Percentiles rank a stretch among this genome's conserved stretches.
Conservation (phyloP, 257 asterid genomes). For the Ocimum tenuiflorum region DNA sequence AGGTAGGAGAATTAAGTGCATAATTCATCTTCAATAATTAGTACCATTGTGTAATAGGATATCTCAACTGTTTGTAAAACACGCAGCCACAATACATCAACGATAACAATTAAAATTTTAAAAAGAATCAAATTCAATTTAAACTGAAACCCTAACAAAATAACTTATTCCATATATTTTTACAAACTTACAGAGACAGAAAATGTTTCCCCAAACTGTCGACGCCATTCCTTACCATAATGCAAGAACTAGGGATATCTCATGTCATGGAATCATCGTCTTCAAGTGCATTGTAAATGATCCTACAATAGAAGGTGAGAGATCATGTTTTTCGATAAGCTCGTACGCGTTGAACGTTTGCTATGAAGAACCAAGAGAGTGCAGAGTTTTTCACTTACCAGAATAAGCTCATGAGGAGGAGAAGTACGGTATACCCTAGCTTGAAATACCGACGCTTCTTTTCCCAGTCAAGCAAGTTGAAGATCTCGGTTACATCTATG, state of each 20-base stretch:
- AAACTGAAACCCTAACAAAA: too few species aligned
- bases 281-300: constrained; percentile 61
- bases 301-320: constrained; percentile 30
- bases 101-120: too few species aligned
- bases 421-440: constrained; percentile 49
- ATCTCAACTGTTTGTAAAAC: too few species aligned
- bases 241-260: background rate
- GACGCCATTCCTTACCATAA: background rate
- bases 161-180: too few species aligned
- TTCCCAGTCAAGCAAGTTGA: constrained; percentile 66
- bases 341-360: background rate
- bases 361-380: background rate
- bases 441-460: constrained; percentile 65
- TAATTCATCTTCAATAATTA: too few species aligned
- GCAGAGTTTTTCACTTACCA: background rate
- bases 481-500: constrained; percentile 76
- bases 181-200: too few species aligned
- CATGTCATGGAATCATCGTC: constrained; percentile 37
- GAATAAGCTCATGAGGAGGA: constrained; percentile 9
- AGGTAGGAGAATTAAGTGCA: too few species aligned
- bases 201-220: background rate
- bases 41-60: too few species aligned
- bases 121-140: too few species aligned
- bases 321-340: background rate
- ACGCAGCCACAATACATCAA: too few species aligned